Evolutionary conservation across 23 red algal genomes (phyloP), one percentile per base, ranked within the genome.

Genomic region (Pyropia yezoensis): DNA sequence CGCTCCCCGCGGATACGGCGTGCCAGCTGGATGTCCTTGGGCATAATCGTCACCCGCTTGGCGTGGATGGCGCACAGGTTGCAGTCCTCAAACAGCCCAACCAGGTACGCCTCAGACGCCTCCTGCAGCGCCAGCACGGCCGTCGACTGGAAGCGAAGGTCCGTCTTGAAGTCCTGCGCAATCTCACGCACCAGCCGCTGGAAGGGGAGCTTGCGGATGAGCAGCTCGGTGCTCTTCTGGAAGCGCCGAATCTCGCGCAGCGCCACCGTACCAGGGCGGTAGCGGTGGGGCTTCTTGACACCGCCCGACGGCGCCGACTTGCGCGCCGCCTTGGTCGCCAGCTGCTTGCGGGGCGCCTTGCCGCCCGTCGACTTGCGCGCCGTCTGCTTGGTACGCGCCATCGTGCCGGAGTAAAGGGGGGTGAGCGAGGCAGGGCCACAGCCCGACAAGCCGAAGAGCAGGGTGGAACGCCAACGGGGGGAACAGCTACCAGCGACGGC

Each of bases 41-140:
- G 92, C 92, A 96, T 96, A 59, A 96, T 96, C 20, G 92, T 96
- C 7, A 96, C 91, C 17, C 91, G 73, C 83, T 98, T 98, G 27
- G 94, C 94, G 78, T 98, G 94, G 58, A 98, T 98, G 58, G 94
- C 94, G 76, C 94, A 98, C 50, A 98, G 71, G 72, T 98, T 98
- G 59, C 86, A 91, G 61, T 98, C 94, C 75, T 98, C 94, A 62
- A 98, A 98, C 47, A 98, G 80, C 57, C 85, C 85, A 12, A 98
- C 94, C 9, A 98, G 74, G 74, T 98, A 98, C 14, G 94, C 94
- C 70, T 98, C 94, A 0, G 94, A 76, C 50, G 94, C 94, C 79
- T 98, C 94, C 82, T 98, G 94, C 47, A 98, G 50, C 11, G 94
- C 94, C 55, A 91, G 83, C 26, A 98, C 94, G 6, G 94, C 94